Evolutionary conservation across 805 yeast species (phyloP).

Genomic region (Nakazawaea sp.): DNA sequence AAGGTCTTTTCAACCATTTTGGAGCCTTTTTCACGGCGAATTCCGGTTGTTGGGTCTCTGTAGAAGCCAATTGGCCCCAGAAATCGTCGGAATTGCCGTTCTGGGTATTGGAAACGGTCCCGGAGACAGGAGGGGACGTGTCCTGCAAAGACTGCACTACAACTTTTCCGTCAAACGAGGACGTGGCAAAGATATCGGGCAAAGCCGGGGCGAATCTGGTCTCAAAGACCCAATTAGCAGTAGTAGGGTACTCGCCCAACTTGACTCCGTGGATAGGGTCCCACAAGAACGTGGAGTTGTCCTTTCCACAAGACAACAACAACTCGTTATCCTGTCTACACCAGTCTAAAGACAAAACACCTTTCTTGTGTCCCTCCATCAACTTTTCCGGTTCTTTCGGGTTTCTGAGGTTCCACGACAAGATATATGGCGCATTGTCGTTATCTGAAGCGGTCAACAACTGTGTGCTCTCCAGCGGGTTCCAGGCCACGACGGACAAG

Average conservation of each 20-base stretch:
- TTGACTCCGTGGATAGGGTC: constrained; percentile 70
- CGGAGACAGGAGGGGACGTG: constrained; percentile 51
- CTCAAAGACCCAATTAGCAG: constrained; percentile 91
- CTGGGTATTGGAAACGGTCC: constrained; percentile 29
- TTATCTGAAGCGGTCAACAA: constrained; percentile 82
- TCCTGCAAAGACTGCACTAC: constrained; percentile 84
- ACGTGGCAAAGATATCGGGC: constrained; percentile 86
- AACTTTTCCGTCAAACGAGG: constrained; percentile 82
- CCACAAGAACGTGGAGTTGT: constrained; percentile 85
- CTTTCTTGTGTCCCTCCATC: constrained; percentile 77
- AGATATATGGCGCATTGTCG: constrained; percentile 71
- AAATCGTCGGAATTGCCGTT: constrained; percentile 59
- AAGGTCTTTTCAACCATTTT: constrained; percentile 72
- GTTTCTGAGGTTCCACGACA: constrained; percentile 93
- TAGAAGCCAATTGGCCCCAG: constrained; percentile 71
- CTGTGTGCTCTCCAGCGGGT: constrained; percentile 81
- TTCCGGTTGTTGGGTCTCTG: constrained; percentile 68
- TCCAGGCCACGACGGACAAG: constrained; percentile 87
- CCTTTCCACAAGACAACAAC: constrained; percentile 87
- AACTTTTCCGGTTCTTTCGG: constrained; percentile 82
- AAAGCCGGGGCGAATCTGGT: constrained; percentile 80
- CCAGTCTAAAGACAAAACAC: constrained; percentile 91
- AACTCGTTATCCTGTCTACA: constrained; percentile 73
- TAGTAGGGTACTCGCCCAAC: constrained; percentile 83
- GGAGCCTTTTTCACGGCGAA: constrained; percentile 79